These are phyloP conservation scores for Rauvolfia tetraphylla DNA, from an alignment of 257 asterid species.

Conservation along the genomic window DNA sequence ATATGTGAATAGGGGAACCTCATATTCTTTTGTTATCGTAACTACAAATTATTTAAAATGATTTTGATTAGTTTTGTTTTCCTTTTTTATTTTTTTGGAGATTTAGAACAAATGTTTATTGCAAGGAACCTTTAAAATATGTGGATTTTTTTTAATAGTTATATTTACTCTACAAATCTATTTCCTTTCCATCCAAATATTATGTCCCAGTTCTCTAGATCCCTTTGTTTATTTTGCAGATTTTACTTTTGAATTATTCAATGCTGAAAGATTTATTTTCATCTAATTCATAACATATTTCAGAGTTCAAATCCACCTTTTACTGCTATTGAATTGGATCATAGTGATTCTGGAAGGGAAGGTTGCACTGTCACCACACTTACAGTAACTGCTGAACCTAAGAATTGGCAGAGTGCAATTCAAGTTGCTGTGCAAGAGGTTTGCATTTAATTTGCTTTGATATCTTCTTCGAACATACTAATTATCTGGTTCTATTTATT, in stretches of 20 bases:
- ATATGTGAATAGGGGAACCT: conserved; percentile 3
- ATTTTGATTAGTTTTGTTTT: neutral
- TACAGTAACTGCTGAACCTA: conserved; percentile 94
- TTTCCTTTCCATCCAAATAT: neutral
- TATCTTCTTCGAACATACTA: conserved; percentile 10
- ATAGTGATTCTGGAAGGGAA: conserved; percentile 99
- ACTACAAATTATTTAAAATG: neutral
- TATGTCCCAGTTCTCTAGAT: neutral
- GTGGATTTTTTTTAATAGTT: neutral
- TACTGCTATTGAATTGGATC: conserved; percentile 96
- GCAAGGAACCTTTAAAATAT: neutral
- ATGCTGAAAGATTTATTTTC: conserved; percentile 3
- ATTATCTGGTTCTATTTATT: neutral
- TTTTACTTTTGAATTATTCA: neutral
- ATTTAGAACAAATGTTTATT: neutral
- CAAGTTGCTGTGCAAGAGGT: conserved; percentile 99
- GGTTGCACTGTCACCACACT: conserved; percentile 98
- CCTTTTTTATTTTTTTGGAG: neutral
- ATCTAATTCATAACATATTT: conserved; percentile 34
- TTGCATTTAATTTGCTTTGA: conserved; percentile 19
- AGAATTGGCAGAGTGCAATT: conserved; percentile 89
- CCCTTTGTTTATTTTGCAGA: neutral
- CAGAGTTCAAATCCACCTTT: conserved; percentile 99
- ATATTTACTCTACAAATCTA: neutral
- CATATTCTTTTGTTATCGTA: neutral